These are phyloP conservation scores for Suillus occidentalis DNA, from an alignment of 768 basidiomycete species.

Conservation along the genomic window DNA sequence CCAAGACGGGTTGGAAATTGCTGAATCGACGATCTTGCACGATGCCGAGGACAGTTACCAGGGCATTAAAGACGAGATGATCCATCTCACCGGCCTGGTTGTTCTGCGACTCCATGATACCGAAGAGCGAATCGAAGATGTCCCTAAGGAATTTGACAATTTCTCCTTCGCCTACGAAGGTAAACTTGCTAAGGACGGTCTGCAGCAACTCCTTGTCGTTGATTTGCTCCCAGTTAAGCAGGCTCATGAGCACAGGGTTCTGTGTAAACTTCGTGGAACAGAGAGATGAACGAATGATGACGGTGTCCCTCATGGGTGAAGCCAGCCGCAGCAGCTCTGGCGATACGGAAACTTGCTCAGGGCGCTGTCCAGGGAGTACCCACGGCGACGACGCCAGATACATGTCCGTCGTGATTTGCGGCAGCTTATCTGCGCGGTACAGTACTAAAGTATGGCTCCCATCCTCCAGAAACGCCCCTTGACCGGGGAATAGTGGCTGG, in stretches of 20 bases:
- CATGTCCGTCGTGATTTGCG: conserved; percentile 58
- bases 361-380: conserved; percentile 52
- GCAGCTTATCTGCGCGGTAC: conserved; percentile 77
- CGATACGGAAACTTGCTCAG: conserved; percentile 58
- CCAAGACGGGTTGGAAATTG: conserved; percentile 91
- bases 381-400: conserved; percentile 75
- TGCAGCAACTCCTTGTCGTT: conserved; percentile 63
- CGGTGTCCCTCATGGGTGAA: conserved; percentile 70
- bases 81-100: conserved; percentile 83
- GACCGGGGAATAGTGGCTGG: conserved; percentile 80
- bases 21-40: conserved; percentile 93
- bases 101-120: conserved; percentile 72
- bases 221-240: conserved; percentile 81
- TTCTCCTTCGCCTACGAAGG: conserved; percentile 92
- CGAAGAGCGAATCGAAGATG: conserved; percentile 92
- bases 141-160: conserved; percentile 90
- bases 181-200: conserved; percentile 77
- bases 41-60: conserved; percentile 89
- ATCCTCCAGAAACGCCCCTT: conserved; percentile 81
- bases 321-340: conserved; percentile 64
- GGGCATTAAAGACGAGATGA: conserved; percentile 82
- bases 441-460: conserved; percentile 84
- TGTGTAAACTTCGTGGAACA: conserved; percentile 94
- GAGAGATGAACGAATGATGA: conserved; percentile 83
- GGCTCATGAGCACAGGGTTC: conserved; percentile 76